Conservation (phyloP, 2,329 filamentous ascomycete genomes). For the Aspergillus fructus region DNA sequence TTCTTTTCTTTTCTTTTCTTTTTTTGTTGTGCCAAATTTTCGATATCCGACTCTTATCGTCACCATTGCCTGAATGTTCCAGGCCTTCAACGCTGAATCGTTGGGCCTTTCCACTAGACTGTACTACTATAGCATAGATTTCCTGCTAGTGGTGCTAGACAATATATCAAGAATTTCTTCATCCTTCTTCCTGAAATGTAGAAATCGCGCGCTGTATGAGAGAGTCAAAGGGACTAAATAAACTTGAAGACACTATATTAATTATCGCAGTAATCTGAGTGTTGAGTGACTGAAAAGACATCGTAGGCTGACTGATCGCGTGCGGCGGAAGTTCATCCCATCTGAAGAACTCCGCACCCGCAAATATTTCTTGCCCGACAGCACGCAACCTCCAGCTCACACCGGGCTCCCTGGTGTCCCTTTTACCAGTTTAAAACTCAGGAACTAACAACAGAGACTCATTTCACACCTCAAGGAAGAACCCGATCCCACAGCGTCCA, state of each 20-base stretch:
- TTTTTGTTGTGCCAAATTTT: constrained; percentile 9
- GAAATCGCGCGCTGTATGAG: not conserved
- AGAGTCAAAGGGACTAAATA: no score
- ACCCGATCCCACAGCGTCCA: not conserved
- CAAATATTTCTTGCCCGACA: not conserved
- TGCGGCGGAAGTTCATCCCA: not conserved
- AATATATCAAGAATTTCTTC: constrained; percentile 1
- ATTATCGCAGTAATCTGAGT: not conserved
- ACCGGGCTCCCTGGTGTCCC: not conserved
- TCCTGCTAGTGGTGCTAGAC: constrained; percentile 1
- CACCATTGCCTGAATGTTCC: constrained; percentile 2
- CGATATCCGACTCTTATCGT: constrained; percentile 15
- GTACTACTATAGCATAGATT: constrained; percentile 9
- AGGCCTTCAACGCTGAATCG: not conserved
- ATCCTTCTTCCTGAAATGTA: not conserved
- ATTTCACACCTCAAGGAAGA: not conserved
- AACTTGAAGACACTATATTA: no score
- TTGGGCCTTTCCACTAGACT: constrained; percentile 3
- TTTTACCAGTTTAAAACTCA: not conserved
- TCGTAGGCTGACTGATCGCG: not conserved
- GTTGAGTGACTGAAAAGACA: not conserved
- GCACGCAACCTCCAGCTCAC: not conserved
- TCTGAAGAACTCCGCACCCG: not conserved
- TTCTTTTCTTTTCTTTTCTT: not conserved
- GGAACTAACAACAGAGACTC: not conserved